phyloP scores from a whole-genome alignment of 805 yeast species.

The Jamesozyma lodderae region DNA sequence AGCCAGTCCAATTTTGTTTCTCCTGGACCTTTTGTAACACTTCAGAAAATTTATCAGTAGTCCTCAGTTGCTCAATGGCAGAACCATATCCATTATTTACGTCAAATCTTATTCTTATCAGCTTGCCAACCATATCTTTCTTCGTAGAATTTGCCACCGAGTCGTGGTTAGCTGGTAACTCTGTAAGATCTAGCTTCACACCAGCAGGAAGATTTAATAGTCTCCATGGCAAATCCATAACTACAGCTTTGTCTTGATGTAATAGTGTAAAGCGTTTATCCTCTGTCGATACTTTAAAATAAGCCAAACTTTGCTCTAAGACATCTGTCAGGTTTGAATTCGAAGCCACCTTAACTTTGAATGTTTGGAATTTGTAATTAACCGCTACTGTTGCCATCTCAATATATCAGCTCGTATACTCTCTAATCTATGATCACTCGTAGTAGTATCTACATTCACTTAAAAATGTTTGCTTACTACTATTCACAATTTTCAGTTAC shows the following conservation, averaged over 20 bases:
- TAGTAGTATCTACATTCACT: too few species aligned
- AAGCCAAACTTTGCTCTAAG: constrained; percentile 27
- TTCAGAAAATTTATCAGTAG: constrained; percentile 11
- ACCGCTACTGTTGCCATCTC: constrained; percentile 36
- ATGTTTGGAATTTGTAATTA: constrained; percentile 27
- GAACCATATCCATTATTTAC: constrained; percentile 15
- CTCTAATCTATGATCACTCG: too few species aligned
- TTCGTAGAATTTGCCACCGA: neutral
- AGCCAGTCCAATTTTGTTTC: constrained; percentile 9
- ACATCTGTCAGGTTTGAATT: constrained; percentile 33
- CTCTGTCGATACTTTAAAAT: constrained; percentile 28
- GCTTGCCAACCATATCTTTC: constrained; percentile 2
- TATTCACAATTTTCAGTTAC: too few species aligned
- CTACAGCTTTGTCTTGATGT: constrained; percentile 30
- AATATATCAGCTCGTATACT: too few species aligned
- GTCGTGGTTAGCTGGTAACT: neutral
- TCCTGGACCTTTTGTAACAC: constrained; percentile 5
- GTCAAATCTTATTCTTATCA: constrained; percentile 28
- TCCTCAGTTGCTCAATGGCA: constrained; percentile 20
- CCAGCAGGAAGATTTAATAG: constrained; percentile 38
- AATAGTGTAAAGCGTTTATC: constrained; percentile 17
- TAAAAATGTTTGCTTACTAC: too few species aligned
- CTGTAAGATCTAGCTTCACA: constrained; percentile 31
- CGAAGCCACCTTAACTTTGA: constrained; percentile 31
- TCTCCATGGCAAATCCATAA: constrained; percentile 36